Conservation (phyloP, 2,329 filamentous ascomycete genomes). For the Westerdykella aurantiaca region DNA sequence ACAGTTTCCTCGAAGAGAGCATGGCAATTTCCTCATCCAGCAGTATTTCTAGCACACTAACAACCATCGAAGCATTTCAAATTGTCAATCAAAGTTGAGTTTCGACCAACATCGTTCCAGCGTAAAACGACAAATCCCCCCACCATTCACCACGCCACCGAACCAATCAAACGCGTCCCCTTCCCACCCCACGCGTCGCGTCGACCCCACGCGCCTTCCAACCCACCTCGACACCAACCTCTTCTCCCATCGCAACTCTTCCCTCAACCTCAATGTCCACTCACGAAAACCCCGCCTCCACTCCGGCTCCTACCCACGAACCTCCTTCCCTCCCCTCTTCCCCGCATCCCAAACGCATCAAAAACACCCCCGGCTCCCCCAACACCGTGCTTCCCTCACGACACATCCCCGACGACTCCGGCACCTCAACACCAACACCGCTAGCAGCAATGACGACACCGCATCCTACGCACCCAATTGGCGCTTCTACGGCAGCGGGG, state of each 20-base stretch:
- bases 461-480: constrained; percentile 13
- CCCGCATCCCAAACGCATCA: constrained; percentile 74
- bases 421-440: constrained; percentile 34
- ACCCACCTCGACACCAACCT: neutral
- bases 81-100: no score
- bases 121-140: no score
- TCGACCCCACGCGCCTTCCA: constrained; percentile 4
- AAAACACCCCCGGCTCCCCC: constrained; percentile 49
- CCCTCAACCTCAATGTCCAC: constrained; percentile 12
- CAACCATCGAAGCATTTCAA: no score
- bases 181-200: constrained; percentile 4
- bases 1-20: no score
- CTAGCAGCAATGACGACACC: constrained; percentile 11
- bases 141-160: neutral
- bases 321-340: constrained; percentile 60
- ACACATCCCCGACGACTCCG: constrained; percentile 26
- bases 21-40: no score
- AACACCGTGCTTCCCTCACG: constrained; percentile 22
- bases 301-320: constrained; percentile 27
- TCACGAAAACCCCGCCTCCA: constrained; percentile 10
- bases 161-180: constrained; percentile 12
- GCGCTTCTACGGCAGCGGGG: constrained; percentile 25
- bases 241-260: constrained; percentile 4
- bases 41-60: no score
- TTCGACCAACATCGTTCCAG: no score